Base-by-base conservation (phyloP, 2,329 filamentous ascomycete species). In the Apiospora saccharicola region DNA sequence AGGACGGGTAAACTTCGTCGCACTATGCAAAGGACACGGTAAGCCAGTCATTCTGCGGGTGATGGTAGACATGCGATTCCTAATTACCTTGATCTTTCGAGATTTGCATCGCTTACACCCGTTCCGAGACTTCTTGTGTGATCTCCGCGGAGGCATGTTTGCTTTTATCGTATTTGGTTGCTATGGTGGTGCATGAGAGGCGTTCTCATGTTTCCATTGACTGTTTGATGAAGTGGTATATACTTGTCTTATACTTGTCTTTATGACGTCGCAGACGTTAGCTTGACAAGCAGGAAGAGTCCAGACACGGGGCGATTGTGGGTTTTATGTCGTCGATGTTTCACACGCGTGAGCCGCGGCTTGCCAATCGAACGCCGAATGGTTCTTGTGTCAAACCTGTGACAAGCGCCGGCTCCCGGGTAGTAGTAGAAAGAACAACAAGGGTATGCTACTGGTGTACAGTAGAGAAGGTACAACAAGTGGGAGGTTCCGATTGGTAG, bases 121-220 rank as follows among this genome's bases (percentile, higher is more conserved):
- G 69, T 90, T 88, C 75, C 91, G 87, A 72, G 90, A 92, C 83
- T 92, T 93, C 79, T 91, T 93, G 81, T 93, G 91, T 57, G 90
- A 91, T 79, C 90, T 86, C 77, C 90, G 85, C 37, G 90, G 90
- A 74, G 90, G 89, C 90, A 92, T 92, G 57, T 74, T 80, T 41
- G 10, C 5, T 22, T n/a, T 57, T 26, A 8, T 41, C 22, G 34
- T 64, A 64, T 64, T 22, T 8, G 22, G 57, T n/a, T 64, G 10
- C 34, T 57, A 57, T 13, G 30, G 30, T 57, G 51, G 6, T 30
- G 24, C 34, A 64, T 34, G 8, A 34, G 34, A 64, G 1, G 8
- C 4, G 4, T 4, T 41, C 51, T 10, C n/a, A 41, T n/a, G 10
- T 41, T 10, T 10, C 41, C 19, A n/a, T 10, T 19, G 53, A 22